A percentile compares a stretch with the other conserved stretches of the same genome.
phyloP scores from a whole-genome alignment of 2,329 filamentous ascomycete genomes.

The Xylaria polymorpha region DNA sequence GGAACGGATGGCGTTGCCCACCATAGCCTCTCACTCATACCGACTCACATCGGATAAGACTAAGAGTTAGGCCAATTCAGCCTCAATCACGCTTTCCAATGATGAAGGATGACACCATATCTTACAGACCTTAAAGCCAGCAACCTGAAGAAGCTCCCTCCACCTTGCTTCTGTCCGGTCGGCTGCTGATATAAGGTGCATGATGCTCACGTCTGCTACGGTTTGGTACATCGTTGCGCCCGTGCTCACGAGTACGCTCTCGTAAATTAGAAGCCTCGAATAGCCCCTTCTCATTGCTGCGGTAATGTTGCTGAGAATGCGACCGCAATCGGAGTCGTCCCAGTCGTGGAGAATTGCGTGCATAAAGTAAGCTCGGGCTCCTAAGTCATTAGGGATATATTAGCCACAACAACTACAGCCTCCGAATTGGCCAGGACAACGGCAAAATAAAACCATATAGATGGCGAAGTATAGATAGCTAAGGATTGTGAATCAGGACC shows the following conservation, averaged over 20 bases:
- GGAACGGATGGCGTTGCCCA: not conserved
- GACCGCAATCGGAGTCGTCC: slow-evolving; percentile 38
- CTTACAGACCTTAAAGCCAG: slow-evolving; percentile 40
- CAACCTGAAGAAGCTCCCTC: slow-evolving; percentile 35
- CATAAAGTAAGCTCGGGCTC: slow-evolving; percentile 50
- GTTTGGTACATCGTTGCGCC: slow-evolving; percentile 31
- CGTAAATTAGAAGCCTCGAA: slow-evolving; percentile 54
- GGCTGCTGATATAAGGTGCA: slow-evolving; percentile 34
- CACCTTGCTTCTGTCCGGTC: slow-evolving; percentile 41
- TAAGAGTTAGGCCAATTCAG: slow-evolving; percentile 17
- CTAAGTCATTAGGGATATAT: slow-evolving; percentile 33
- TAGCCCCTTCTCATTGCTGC: slow-evolving; percentile 50
- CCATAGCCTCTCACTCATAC: not conserved
- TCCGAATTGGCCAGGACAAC: not conserved
- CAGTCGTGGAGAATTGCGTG: slow-evolving; percentile 52
- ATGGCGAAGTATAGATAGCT: not conserved
- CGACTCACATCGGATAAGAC: not conserved
- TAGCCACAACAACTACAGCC: not conserved
- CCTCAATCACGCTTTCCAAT: slow-evolving; percentile 40
- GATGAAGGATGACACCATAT: slow-evolving; percentile 39
- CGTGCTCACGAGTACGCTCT: slow-evolving; percentile 42
- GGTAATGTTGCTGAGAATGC: slow-evolving; percentile 45
- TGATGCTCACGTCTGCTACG: slow-evolving; percentile 30
- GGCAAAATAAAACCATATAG: not conserved
- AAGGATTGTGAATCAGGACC: not conserved